Evolutionary conservation across 1,139 yeast genomes (phyloP).

Genomic region (Magnusiomyces tetraspermus): DNA sequence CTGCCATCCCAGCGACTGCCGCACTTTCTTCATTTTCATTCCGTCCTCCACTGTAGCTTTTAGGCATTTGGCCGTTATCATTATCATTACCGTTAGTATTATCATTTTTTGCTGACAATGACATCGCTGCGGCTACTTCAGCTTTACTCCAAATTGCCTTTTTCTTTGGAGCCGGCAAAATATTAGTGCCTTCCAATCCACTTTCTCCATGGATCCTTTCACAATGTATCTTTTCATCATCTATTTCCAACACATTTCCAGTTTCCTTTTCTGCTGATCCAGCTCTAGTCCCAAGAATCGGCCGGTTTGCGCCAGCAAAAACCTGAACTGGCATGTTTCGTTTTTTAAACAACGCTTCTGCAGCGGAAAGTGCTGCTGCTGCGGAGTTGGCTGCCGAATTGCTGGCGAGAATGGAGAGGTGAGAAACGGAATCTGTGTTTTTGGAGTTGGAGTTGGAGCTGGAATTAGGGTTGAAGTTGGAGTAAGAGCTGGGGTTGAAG

Average conservation of each 20-base stretch:
- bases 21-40: slow-evolving; percentile 15
- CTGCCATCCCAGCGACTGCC: slow-evolving; percentile 50
- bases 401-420: neutral
- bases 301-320: slow-evolving; percentile 50
- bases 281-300: no score
- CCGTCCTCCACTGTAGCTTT: neutral
- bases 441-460: neutral
- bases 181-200: slow-evolving; percentile 63
- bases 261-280: slow-evolving; percentile 38
- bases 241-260: slow-evolving; percentile 52
- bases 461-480: neutral
- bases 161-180: slow-evolving; percentile 43
- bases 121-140: neutral
- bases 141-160: slow-evolving; percentile 23
- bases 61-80: neutral
- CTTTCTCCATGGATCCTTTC: no score
- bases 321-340: slow-evolving; percentile 41
- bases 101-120: no score
- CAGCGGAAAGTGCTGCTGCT: neutral
- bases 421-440: neutral
- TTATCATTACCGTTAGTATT: no score
- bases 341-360: neutral
- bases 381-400: neutral
- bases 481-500: neutral
- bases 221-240: slow-evolving; percentile 65